Base-by-base conservation (phyloP, 1,284 basidiomycete genomes). In the Boletus mariae region DNA sequence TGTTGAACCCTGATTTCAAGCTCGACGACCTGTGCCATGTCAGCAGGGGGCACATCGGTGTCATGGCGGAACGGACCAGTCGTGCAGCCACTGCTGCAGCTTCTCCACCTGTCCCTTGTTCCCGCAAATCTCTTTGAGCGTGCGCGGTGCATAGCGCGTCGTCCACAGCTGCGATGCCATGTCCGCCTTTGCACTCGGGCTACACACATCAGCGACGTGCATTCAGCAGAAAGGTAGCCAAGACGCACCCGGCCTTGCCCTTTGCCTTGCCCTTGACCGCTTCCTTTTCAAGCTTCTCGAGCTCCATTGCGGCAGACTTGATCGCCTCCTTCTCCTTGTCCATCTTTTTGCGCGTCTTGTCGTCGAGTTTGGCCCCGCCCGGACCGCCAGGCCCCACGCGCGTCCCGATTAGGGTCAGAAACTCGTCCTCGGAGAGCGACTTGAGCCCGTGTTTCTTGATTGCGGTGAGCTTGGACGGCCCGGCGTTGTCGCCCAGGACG, bases 71-170 rank as follows among this genome's bases (percentile, higher is more conserved):
- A 70, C 80, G 49, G 43, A 92, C 96, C 95, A 98, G 57, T 90
- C 85, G 48, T 84, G 78, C 17, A 99, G 74, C 96, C 96, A 99
- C 17, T 75, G 75, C 52, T 85, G 84, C 20, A 99, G 75, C 67
- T 94, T 95, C 69, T 97, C 94, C 1, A 98, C 85, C 41, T 86
- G 80, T 0, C 82, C 79, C 72, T 98, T 98, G 75, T 99, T 99
- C 4, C 97, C 97, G 57, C 95, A 98, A 23, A 99, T 82, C 58
- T 99, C 95, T 63, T 92, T 96, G 54, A 95, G 60, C 12, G 78
- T 80, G 59, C 85, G 82, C 0, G 97, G 96, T 0, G 96, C 95
- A 67, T 99, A 99, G 32, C 94, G 89, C 34, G 87, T 89, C 28
- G 97, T 98, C 97, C 97, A 99, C 1, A 99, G 78, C 67, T 94